Base-by-base conservation (phyloP, 2,329 filamentous ascomycete genomes). In the Pseudogymnoascus sp. region DNA sequence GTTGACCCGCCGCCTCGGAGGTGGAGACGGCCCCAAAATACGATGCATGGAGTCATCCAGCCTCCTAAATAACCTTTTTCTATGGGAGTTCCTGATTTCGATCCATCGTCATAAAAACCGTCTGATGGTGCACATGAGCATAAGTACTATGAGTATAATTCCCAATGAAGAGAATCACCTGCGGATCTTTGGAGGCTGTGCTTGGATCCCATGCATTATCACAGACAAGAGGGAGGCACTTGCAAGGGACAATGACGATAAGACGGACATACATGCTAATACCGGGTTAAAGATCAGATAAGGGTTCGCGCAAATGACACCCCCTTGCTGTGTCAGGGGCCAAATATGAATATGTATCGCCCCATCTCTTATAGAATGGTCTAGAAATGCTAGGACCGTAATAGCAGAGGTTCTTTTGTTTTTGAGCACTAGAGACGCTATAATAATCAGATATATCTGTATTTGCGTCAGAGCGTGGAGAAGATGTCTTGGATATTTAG, bases 81-180 rank as follows among this genome's bases (percentile, higher is more conserved):
- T n/a, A 56, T 22, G 16, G 16, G 16, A 33, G 4, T 22, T 33
- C 10, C 28, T 53, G 24, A 56, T 56, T 19, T 22, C 28, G 24
- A 56, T 56, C 28, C 7, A 56, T 33, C 50, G 28, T 33, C 50
- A 56, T 56, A 56, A 56, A 56, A 56, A 31, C 28, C 50, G 50
- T 56, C 50, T 56, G 50, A 35, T 56, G 50, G 50, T 56, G 28
- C 50, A 56, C 50, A 56, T 56, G 50, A 56, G 50, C 50, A 56
- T 19, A 56, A 35, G 50, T 56, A 56, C 50, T 35, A 33, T 14
- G 50, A 6, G 16, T 19, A 56, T 56, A 14, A 33, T 56, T 33
- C 28, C 16, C 2, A 33, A 33, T 56, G 50, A 33, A 56, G 50
- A 33, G 50, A 56, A 56, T 56, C 50, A 56, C 28, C 50, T 56